Evolutionary conservation across 768 basidiomycete genomes (phyloP).

Genomic region (Gymnopilus dilepis): DNA sequence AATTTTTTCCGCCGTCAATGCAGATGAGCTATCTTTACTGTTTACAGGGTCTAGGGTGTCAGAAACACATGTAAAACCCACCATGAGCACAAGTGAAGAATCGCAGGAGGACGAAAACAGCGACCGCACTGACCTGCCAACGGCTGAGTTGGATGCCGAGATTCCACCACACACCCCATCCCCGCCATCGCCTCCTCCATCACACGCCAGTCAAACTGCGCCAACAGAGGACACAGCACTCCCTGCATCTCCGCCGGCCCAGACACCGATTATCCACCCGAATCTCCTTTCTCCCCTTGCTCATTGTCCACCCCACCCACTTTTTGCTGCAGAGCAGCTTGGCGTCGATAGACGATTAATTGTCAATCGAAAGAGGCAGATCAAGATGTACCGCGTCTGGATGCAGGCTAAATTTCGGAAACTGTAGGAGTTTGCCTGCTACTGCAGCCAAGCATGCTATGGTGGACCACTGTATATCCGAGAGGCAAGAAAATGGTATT

Average conservation of each 20-base stretch:
- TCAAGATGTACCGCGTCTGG: conserved; percentile 98
- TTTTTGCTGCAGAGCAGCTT: conserved; percentile 84
- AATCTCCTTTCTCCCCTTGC: conserved; percentile 42
- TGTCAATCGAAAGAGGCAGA: conserved; percentile 90
- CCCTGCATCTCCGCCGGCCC: conserved; percentile 11
- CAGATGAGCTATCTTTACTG: conserved; percentile 80
- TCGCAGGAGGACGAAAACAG: conserved; percentile 42
- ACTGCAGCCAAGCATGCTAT: no score
- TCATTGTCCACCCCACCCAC: conserved; percentile 51
- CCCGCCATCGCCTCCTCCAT: neutral
- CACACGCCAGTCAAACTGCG: neutral
- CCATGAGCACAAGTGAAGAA: conserved; percentile 38
- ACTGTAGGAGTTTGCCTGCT: conserved; percentile 20
- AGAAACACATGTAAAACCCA: conserved; percentile 35
- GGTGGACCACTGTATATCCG: neutral
- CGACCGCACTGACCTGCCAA: conserved; percentile 14
- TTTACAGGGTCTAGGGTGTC: conserved; percentile 68
- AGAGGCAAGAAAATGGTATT: neutral
- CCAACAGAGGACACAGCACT: conserved; percentile 13
- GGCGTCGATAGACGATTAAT: conserved; percentile 90
- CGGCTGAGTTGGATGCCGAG: conserved; percentile 8
- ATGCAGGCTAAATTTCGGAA: conserved; percentile 87
- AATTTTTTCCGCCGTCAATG: neutral
- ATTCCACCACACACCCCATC: conserved; percentile 5
- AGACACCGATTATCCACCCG: conserved; percentile 36